Base-by-base conservation (phyloP, 495 filamentous ascomycete species). In the Penicillium egyptiacum region DNA sequence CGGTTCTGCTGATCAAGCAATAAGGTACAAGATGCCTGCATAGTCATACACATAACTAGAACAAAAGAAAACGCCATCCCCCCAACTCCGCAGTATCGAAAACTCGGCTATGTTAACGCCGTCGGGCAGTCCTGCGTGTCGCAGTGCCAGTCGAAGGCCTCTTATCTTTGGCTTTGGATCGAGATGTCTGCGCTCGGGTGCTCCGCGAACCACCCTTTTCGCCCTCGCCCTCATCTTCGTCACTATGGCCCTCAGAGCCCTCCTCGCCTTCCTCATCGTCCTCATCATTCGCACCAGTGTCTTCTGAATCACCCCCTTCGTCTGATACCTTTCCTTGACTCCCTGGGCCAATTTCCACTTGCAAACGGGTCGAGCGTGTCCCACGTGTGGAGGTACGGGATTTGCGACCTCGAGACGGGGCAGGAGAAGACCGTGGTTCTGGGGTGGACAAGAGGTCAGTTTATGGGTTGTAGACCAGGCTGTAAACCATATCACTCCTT, bases 401-500 rank as follows among this genome's bases (percentile, higher is more conserved):
- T 49, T 77, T 79, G 30, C 72, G 71, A 40, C 76, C 79, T 70
- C 70, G 72, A 39, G 72, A 74, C 6, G 75, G 79, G 26, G 68
- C 77, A 12, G 77, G 77, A 6, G 80, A 81, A 26, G 79, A 81
- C 25, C 74, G 74, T 8, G 75, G 70, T 64, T 82, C 80, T 81
- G 61, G 35, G 33, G 17, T 17, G 16, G n/a, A 7, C 22, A 17
- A 37, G 7, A 37, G 1, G 50, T 68, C 55, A 68, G 57, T 50
- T 28, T 42, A 40, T 31, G 40, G 5, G 25, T 9, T 7, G 23
- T 44, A 22, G 19, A 42, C 55, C 12, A 30, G 65, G 59, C 9
- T 62, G 50, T 48, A 58, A n/a, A 60, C 41, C 4, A 30, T 26
- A 19, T 12, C 1, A 3, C 11, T 42, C 67, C 64, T 56, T 62